Percentiles rank a stretch among this genome's conserved stretches.
Evolutionary conservation across 495 filamentous ascomycete species (phyloP).

Genomic region (Hypoxylon subgilvum): DNA sequence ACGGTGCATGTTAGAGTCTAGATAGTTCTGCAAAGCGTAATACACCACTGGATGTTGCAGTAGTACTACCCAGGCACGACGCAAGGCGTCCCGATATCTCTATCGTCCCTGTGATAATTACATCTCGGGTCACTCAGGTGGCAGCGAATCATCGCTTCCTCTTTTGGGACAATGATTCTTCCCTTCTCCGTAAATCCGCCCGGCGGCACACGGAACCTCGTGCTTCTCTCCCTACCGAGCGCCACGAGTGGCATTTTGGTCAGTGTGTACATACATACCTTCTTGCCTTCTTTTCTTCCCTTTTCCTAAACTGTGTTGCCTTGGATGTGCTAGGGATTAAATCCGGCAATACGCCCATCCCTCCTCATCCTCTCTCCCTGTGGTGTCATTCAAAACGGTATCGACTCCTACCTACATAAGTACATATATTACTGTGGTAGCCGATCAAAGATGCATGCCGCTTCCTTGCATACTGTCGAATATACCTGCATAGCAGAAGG

Average conservation of each 20-base stretch:
- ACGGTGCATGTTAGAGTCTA: conserved; percentile 16
- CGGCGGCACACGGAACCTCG: conserved; percentile 21
- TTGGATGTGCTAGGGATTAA: conserved; percentile 4
- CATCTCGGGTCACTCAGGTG: conserved; percentile 18
- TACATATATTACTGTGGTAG: no score
- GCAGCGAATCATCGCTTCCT: conserved; percentile 13
- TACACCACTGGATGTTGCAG: conserved; percentile 11
- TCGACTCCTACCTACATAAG: conserved; percentile 9
- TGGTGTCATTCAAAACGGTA: conserved; percentile 21
- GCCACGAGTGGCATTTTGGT: conserved; percentile 12
- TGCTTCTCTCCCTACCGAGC: conserved; percentile 7
- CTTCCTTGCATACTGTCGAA: conserved; percentile 28
- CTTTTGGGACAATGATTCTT: conserved; percentile 11
- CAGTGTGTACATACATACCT: conserved; percentile 7
- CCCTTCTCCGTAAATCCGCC: conserved; percentile 2
- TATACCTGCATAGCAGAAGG: conserved; percentile 24
- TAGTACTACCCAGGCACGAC: conserved; percentile 28
- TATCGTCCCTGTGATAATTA: conserved; percentile 23
- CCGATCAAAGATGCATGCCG: conserved; percentile 27
- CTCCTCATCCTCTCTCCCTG: conserved; percentile 2
- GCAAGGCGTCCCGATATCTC: conserved; percentile 22
- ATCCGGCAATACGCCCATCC: conserved; percentile 22
- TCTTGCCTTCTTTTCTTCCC: neutral
- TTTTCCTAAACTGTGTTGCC: conserved; percentile 5
- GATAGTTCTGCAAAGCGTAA: conserved; percentile 10